A percentile compares a stretch with the other conserved stretches of the same genome.
Conservation (phyloP, 2,329 filamentous ascomycete genomes). For the Teratosphaeria pseudoeucalypti region DNA sequence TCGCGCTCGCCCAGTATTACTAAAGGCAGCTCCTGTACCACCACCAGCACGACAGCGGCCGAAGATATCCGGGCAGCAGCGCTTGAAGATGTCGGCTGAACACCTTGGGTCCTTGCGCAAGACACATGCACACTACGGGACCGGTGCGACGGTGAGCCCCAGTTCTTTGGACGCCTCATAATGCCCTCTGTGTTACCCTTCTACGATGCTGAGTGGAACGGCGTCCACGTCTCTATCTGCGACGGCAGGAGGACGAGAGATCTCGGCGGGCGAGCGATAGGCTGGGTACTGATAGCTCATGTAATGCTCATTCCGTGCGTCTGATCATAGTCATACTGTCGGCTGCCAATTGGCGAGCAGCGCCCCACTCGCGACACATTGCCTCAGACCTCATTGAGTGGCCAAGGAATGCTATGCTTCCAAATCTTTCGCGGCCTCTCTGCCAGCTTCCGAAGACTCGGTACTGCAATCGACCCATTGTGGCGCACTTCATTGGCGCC, state of each 20-base stretch:
- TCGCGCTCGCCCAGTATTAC: background rate
- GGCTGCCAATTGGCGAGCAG: background rate
- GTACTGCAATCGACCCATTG: background rate
- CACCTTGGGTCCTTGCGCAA: background rate
- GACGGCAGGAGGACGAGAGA: background rate
- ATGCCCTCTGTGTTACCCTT: background rate
- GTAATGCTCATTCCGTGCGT: background rate
- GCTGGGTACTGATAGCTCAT: background rate
- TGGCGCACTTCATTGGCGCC: background rate
- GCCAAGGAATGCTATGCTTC: background rate
- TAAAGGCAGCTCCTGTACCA: background rate
- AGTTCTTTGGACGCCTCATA: background rate
- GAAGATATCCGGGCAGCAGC: background rate
- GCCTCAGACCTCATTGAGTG: background rate
- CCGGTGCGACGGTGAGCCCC: background rate
- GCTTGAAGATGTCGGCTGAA: background rate
- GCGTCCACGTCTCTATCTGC: background rate
- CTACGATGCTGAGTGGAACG: background rate
- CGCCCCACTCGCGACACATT: background rate
- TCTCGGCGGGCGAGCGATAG: background rate
- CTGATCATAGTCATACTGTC: background rate
- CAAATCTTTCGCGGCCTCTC: background rate
- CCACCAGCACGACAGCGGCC: background rate
- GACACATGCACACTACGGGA: background rate
- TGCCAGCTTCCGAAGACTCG: background rate